Evolutionary conservation across 2,329 filamentous ascomycete genomes (phyloP).

Genomic region (Ophiosphaerella herpotricha): DNA sequence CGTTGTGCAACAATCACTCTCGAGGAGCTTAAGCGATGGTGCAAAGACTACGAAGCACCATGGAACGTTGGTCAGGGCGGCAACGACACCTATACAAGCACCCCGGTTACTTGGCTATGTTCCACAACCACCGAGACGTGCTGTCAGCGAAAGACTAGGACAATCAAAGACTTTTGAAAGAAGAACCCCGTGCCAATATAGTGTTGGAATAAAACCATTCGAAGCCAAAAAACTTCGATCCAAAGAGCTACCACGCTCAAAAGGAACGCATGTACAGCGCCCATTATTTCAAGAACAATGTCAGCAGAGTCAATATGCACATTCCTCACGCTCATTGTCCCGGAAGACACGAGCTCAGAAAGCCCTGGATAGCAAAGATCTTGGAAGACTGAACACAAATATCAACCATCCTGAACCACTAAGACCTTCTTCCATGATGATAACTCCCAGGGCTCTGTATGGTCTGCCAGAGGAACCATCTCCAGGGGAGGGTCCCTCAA

Average conservation of each 20-base stretch:
- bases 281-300: not conserved
- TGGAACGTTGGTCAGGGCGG: constrained; percentile 20
- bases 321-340: constrained; percentile 18
- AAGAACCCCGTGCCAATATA: constrained; percentile 4
- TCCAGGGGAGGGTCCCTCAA: constrained; percentile 7
- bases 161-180: constrained; percentile 4
- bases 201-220: constrained; percentile 5
- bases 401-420: constrained; percentile 23
- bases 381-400: constrained; percentile 28
- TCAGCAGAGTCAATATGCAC: not conserved
- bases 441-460: constrained; percentile 39
- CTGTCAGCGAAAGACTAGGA: constrained; percentile 28
- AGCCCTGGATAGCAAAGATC: constrained; percentile 23
- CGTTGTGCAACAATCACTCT: not conserved
- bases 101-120: constrained; percentile 7
- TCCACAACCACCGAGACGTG: constrained; percentile 31
- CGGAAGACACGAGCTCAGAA: constrained; percentile 29
- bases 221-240: not conserved
- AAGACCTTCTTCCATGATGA: constrained; percentile 35
- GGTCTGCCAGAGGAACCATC: constrained; percentile 9
- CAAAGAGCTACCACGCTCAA: not conserved
- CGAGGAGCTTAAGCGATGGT: constrained; percentile 12
- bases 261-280: constrained; percentile 2
- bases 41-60: constrained; percentile 10
- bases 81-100: constrained; percentile 25